Base-by-base conservation (phyloP, 1,284 basidiomycete species). In the Marasmius oreades region DNA sequence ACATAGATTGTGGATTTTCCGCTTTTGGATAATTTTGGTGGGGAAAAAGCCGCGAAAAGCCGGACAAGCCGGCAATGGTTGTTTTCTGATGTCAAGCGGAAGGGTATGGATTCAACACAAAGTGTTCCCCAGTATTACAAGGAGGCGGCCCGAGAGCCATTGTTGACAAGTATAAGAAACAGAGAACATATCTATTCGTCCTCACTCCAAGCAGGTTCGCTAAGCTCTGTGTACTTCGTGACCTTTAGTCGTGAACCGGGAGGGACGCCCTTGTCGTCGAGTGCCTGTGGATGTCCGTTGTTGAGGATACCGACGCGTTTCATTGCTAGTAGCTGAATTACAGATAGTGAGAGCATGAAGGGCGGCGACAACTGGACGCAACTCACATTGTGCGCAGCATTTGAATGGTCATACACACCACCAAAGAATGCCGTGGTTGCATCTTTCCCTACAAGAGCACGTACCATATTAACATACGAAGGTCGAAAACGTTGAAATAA, bases 361-460 rank as follows among this genome's bases (percentile, higher is more conserved):
- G 23, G 56, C 18, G 33, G 12, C 34, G 31, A 46, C 5, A 16
- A 26, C 54, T 22, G 2, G 3, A 3, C 5, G 55, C 18, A 31
- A 69, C 85, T 50, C 67, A 89, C 86, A 64, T 91, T 91, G 73
- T 93, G 90, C 2, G 93, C 93, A 39, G 92, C 93, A 67, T 95
- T 95, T 24, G 91, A 94, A 69, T 96, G 93, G 62, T 95, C 92
- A 69, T 95, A 95, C 1, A 95, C 90, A 64, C 93, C 94, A 58
- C 94, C 94, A 67, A 94, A 95, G 81, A 97, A 96, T 3, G 93
- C 93, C 0, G 91, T 90, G 0, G 93, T 93, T 2, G 90, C 93
- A 66, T 96, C 93, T 63, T 81, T 86, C 44, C 91, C 91, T 52
- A 22, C 20, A 33, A 55, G 22, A n/a, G 60, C 79, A 44, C 64